Base-by-base conservation (phyloP, 148 eudicot species). In the Mesembryanthemum crystallinum region DNA sequence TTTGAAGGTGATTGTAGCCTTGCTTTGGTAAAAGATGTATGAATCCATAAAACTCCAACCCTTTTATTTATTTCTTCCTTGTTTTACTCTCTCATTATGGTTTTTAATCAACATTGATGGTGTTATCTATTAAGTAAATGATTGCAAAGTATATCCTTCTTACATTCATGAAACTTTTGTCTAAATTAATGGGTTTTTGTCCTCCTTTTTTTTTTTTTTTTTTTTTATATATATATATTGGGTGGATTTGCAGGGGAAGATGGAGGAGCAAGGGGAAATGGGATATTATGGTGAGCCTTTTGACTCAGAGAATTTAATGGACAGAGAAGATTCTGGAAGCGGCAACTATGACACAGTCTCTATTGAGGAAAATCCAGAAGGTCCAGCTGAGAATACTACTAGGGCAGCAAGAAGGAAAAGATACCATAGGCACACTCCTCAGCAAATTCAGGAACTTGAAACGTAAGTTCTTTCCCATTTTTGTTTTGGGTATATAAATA, bases 361-460 rank as follows among this genome's bases (percentile, higher is more conserved):
- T 32, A 78, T 81, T 52, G 79, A 75, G 1, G 86, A 88, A 62
- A 80, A 82, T 68, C 84, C 80, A 1, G 84, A 72, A 14, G 82
- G 73, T 51, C 69, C 72, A 15, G 27, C 74, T 54, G 54, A 61
- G 18, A 76, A 24, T 51, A 57, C 59, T n/a, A 77, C 59, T n/a
- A 77, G 28, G 13, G 23, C 39, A 8, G 42, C 13, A 13, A 86
- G 79, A 76, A 86, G 80, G 27, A 91, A 89, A 86, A 86, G 80
- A 61, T 88, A 87, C 70, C 89, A 89, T 75, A 87, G 98, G 30
- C 98, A 91, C 80, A 91, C 95, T 49, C 89, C 89, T 20, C 57
- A 80, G 8, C 98, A 94, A 70, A 91, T 90, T 83, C 89, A 94
- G 77, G 93, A 89, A 73, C 97, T 94, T 29, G 98, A 94, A 75